Base-by-base conservation (phyloP, 2,329 filamentous ascomycete genomes). In the Pseudogymnoascus sp. region DNA sequence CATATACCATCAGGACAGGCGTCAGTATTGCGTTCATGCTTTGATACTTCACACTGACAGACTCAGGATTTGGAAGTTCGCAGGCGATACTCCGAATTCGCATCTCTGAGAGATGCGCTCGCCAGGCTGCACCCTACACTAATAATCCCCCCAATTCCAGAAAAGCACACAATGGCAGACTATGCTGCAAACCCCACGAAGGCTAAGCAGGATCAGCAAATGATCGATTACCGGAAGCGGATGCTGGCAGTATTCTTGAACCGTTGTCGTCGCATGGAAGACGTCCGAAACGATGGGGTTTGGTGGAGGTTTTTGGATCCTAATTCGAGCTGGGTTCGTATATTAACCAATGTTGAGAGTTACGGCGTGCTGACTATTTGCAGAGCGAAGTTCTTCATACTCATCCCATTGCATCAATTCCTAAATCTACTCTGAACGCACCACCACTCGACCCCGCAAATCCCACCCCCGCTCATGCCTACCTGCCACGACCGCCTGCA, bases 111-210 rank as follows among this genome's bases (percentile, higher is more conserved):
- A 71, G 88, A 92, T 70, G 93, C 93, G 2, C 83, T 99, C 29
- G 92, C 93, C 56, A 89, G 90, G 70, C 83, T 99, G 66, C 96
- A 99, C 73, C 95, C 96, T 7, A 99, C 95, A 0, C 83, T 99
- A 44, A 90, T 99, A 70, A 90, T 99, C 61, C 96, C 95, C 7
- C 95, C 95, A 2, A 99, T 99, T 71, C 95, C 95, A 21, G 96
- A 99, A 78, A 99, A 99, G 77, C 95, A 99, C 76, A 95, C 92
- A 53, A 96, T 99, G 89, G 93, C 93, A 65, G 95, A 99, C 75
- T 99, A 99, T 73, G 95, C 95, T 15, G 93, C 96, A 29, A 97
- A 96, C 71, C 95, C 96, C 1, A 99, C 95, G 38, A 97, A 93
- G 71, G 96, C 96, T 17, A 99, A 97, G 75, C 93, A 99, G 76